Conservation (phyloP, 805 yeast genomes). For the Ogataea zsoltii region DNA sequence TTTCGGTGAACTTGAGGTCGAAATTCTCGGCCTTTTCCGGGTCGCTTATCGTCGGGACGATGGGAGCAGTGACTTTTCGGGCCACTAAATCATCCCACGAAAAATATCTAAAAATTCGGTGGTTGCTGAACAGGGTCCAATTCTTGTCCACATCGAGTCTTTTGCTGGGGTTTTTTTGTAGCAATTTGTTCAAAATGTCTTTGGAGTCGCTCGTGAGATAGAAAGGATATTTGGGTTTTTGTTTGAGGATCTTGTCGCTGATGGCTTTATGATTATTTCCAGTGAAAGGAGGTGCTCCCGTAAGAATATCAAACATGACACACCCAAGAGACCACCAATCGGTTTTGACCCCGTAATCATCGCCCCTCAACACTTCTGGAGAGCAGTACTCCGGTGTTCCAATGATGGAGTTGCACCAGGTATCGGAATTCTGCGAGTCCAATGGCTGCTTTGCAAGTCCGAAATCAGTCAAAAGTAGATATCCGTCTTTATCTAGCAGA, state of each 20-base stretch:
- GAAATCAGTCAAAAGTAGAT: constrained; percentile 80
- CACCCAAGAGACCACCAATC: constrained; percentile 94
- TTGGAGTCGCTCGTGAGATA: constrained; percentile 76
- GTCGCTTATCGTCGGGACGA: constrained; percentile 72
- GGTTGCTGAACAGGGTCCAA: constrained; percentile 55
- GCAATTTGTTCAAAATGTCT: constrained; percentile 62
- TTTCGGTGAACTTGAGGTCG: constrained; percentile 68
- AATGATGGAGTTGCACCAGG: constrained; percentile 56
- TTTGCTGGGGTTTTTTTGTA: constrained; percentile 66
- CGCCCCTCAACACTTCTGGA: constrained; percentile 79
- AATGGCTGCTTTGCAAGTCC: constrained; percentile 62
- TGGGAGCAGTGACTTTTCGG: constrained; percentile 63
- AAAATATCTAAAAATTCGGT: constrained; percentile 70
- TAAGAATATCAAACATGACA: constrained; percentile 71
- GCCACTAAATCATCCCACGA: constrained; percentile 60
- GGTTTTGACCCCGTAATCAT: constrained; percentile 71
- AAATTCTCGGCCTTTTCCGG: constrained; percentile 78
- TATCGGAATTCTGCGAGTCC: constrained; percentile 29
- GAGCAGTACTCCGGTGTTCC: constrained; percentile 88
- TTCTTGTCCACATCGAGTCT: constrained; percentile 58
- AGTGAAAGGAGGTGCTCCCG: constrained; percentile 85
- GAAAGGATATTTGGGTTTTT: constrained; percentile 65
- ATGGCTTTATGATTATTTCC: constrained; percentile 76
- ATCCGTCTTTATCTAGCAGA: constrained; percentile 70
- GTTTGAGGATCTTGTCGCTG: constrained; percentile 66